A percentile compares a stretch with the other conserved stretches of the same genome.
Conservation (phyloP, 1,139 yeast species). For the Kodamaea plutei region DNA sequence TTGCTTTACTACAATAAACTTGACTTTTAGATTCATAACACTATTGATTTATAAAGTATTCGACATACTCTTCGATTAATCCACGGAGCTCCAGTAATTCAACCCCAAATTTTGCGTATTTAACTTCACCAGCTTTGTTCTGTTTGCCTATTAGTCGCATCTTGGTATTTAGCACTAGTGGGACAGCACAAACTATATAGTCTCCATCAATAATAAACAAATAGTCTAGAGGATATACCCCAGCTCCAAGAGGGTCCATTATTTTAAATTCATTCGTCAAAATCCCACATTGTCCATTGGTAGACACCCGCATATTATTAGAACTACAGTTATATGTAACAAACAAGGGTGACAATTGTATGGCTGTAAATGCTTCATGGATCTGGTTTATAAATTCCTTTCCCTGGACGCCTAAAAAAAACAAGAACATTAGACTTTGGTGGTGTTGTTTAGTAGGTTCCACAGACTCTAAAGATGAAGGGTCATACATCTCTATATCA, state of each 20-base stretch:
- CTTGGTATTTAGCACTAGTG: conserved; percentile 12
- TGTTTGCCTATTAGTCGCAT: conserved; percentile 1
- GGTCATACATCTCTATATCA: no score
- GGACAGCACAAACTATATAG: conserved; percentile 20
- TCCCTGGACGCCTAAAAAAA: conserved; percentile 20
- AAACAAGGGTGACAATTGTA: conserved; percentile 7
- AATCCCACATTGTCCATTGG: conserved; percentile 11
- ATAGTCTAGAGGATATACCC: conserved; percentile 43
- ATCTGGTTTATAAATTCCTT: conserved; percentile 16
- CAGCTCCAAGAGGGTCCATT: conserved; percentile 51
- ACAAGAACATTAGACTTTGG: conserved; percentile 6
- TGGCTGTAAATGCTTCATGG: conserved; percentile 5
- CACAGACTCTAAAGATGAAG: no score
- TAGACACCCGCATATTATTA: conserved; percentile 5
- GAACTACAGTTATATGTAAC: conserved; percentile 8
- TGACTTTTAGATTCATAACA: neutral
- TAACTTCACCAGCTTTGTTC: conserved; percentile 8
- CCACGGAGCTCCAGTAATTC: conserved; percentile 16
- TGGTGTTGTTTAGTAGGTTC: neutral
- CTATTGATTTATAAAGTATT: conserved; percentile 11
- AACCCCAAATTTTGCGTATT: conserved; percentile 12
- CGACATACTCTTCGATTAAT: conserved; percentile 21
- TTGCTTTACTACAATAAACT: conserved; percentile 35
- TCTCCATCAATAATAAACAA: conserved; percentile 29
- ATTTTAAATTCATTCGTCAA: conserved; percentile 27